Base-by-base conservation (phyloP, 106 monocot species). In the Apostasia ramifera region DNA sequence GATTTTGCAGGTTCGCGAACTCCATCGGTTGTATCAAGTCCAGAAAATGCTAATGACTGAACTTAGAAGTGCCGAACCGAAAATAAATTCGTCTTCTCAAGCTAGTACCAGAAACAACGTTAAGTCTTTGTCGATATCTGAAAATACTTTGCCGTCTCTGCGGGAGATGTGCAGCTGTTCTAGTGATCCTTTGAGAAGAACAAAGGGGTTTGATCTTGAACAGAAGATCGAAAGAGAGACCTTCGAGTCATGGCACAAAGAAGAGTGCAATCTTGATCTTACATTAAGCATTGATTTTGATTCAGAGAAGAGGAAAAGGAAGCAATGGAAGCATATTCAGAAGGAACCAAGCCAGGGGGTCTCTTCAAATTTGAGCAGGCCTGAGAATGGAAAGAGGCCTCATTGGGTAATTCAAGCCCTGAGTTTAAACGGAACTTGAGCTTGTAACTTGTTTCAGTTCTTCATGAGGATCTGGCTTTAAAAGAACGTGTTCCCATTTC, bases 41-140 rank as follows among this genome's bases (percentile, higher is more conserved):
- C 91, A 91, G 64, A 91, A 79, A 60, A 59, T 55, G 41, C 71
- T 86, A 62, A 86, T 80, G 86, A 41, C 63, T 40, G 77, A 84
- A 40, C 5, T 70, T 59, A 53, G 50, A 61, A 51, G 5, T 26
- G 77, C 73, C 58, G 64, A 73, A 47, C 8, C 44, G 7, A 77
- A 67, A 52, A 13, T 60, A 38, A 72, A 65, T 1, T 52, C 72
- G 13, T 13, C 78, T 57, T 76, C 73, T 12, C 13, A 62, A 45
- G 43, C 54, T 45, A 55, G 53, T 10, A 58, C 41, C 56, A 67
- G 53, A 47, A 55, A 68, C 37, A 49, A 55, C 14, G 45, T 53
- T 3, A 39, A 57, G 48, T 3, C 68, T 13, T 40, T 63, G 3
- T 5, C 40, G 8, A 58, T 63, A 11, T 40, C 12, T 41, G 50